Percentiles rank a stretch among this genome's conserved stretches.
Conservation (phyloP, 768 basidiomycete species). For the Melanogaster broomeanus region DNA sequence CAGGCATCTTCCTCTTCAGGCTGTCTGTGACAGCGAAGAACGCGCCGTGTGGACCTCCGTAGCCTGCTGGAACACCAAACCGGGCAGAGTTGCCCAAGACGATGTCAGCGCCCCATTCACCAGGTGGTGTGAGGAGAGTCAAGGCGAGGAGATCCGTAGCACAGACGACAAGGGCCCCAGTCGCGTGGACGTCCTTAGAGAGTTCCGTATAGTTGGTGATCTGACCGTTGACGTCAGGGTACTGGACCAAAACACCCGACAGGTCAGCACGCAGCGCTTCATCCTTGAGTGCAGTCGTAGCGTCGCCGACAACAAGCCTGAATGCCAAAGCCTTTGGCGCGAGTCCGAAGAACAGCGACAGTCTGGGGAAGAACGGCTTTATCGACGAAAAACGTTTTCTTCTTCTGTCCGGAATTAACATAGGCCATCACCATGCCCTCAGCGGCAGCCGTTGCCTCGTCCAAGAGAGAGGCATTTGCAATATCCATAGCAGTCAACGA, state of each 20-base stretch:
- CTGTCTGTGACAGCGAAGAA: constrained; percentile 95
- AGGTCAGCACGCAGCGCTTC: constrained; percentile 58
- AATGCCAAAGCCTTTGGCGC: constrained; percentile 94
- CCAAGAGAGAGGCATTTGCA: constrained; percentile 92
- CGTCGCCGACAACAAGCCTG: constrained; percentile 72
- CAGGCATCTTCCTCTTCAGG: constrained; percentile 98
- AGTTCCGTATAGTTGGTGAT: constrained; percentile 74
- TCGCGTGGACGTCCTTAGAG: constrained; percentile 65
- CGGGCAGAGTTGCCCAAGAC: constrained; percentile 94
- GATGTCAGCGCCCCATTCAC: constrained; percentile 98
- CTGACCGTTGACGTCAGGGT: constrained; percentile 87
- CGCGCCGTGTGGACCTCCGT: constrained; percentile 95
- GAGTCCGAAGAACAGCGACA: constrained; percentile 82
- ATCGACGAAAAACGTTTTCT: constrained; percentile 85
- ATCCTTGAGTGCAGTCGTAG: constrained; percentile 49
- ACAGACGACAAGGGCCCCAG: constrained; percentile 80
- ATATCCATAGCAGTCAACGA: constrained; percentile 95
- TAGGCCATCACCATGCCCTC: constrained; percentile 98
- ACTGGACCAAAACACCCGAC: constrained; percentile 90
- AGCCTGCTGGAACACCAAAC: constrained; percentile 97
- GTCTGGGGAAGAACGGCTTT: constrained; percentile 85
- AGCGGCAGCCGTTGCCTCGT: constrained; percentile 93
- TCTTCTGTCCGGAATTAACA: constrained; percentile 64
- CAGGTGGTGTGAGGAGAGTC: constrained; percentile 91
- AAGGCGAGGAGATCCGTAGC: constrained; percentile 93